Base-by-base conservation (phyloP, 2,329 filamentous ascomycete species). In the Diaporthe sp. region DNA sequence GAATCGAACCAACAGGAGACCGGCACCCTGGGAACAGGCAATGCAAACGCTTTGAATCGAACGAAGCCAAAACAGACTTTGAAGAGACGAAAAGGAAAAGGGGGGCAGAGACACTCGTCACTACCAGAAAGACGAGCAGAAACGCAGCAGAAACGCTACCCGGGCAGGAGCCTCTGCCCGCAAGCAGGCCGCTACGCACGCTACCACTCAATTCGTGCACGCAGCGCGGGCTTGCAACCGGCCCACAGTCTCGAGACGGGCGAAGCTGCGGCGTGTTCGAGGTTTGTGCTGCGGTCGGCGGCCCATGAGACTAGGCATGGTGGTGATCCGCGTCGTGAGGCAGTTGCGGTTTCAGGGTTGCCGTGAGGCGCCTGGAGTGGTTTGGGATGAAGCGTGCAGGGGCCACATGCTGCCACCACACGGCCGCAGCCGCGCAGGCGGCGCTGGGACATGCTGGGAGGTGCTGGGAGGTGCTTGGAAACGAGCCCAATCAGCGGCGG, bases 361-460 rank as follows among this genome's bases (percentile, higher is more conserved):
- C 45, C 54, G 57, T 52, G 69, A 61, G 69, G 55, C 70, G 70
- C 70, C 33, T 54, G 55, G 33, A 22, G 55, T 47, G 54, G 55
- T 61, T 54, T 67, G 67, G 74, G 72, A 72, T 76, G 75, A 74
- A 70, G 75, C 75, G 75, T 74, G 68, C 75, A 72, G 75, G 75
- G 75, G 55, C 69, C 68, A 66, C 61, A 68, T 42, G 33, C 58
- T 74, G 67, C 68, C 54, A 57, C 71, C 64, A 22, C 28, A 54
- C 71, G 72, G 54, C 50, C 52, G 74, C 74, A 52, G 66, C 58
- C 74, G 42, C 64, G 64, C 50, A 28, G 47, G 22, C 45, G 64
- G 45, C 42, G 45, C 64, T 68, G 64, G 47, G 61, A 52, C 22
- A 54, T 68, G 64, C 64, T 40, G 52, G 64, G 64, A 68, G 64